Percentiles rank a stretch among this genome's conserved stretches.
Evolutionary conservation across 2,329 filamentous ascomycete genomes (phyloP).

Genomic region (Fusarium concolor): DNA sequence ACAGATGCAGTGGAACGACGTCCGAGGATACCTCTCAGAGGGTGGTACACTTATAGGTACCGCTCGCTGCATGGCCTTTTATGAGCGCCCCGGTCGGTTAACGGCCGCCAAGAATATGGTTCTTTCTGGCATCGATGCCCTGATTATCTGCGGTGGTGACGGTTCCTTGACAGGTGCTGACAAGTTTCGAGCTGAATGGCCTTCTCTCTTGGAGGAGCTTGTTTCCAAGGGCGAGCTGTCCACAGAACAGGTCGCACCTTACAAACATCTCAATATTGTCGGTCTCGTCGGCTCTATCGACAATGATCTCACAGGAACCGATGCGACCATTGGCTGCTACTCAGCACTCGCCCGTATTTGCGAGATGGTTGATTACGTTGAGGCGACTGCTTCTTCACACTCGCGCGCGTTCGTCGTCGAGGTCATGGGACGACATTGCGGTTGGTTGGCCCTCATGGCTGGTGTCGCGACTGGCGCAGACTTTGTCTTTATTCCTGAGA

Average conservation of each 20-base stretch:
- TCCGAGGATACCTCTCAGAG: slow-evolving; percentile 92
- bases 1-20: slow-evolving; percentile 91
- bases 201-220: slow-evolving; percentile 85
- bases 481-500: slow-evolving; percentile 97
- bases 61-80: slow-evolving; percentile 91
- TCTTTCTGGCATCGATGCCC: slow-evolving; percentile 89
- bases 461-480: slow-evolving; percentile 95
- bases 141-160: slow-evolving; percentile 97
- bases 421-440: slow-evolving; percentile 98
- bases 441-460: slow-evolving; percentile 96
- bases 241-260: slow-evolving; percentile 76
- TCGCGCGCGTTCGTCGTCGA: slow-evolving; percentile 97
- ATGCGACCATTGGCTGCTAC: slow-evolving; percentile 97
- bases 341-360: slow-evolving; percentile 93
- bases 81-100: slow-evolving; percentile 85
- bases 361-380: slow-evolving; percentile 95
- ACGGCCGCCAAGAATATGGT: slow-evolving; percentile 95
- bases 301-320: slow-evolving; percentile 96
- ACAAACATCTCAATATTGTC: slow-evolving; percentile 92
- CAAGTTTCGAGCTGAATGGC: slow-evolving; percentile 93
- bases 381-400: slow-evolving; percentile 93
- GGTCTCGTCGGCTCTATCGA: slow-evolving; percentile 97
- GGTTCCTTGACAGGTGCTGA: slow-evolving; percentile 96
- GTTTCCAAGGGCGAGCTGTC: slow-evolving; percentile 79
- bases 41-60: slow-evolving; percentile 97